Base-by-base conservation (phyloP, 176 grass and related monocot genomes). In the Thinopyrum elongatum region DNA sequence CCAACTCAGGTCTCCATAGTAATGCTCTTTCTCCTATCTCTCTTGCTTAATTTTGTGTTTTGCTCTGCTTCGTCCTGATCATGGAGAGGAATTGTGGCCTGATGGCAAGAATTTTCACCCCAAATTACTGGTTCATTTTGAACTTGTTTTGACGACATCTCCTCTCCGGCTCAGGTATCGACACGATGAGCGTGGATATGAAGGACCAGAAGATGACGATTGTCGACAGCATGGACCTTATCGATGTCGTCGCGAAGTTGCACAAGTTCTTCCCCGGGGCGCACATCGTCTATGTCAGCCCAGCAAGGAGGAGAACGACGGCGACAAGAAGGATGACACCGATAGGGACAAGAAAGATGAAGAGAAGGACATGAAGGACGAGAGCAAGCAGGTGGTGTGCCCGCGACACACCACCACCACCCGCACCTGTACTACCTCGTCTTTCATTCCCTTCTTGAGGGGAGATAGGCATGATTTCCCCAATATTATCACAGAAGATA, bases 271-370 rank as follows among this genome's bases (percentile, higher is more conserved):
- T 87, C 59, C 0, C 27, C 53, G 44, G 75, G 28, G 74, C 70
- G 1, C 1, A 53, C 0, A 84, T 98, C 47, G 2, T 93, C 62
- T 87, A 60, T 21, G 80, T 98, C 26, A 91, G 93, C 1, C 85
- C 87, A 0, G 83, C 89, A 92, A 94, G 83, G 90, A 94, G 13
- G 78, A 92, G 51, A 86, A 93, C 80, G 75, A 77, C 0, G 41
- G 12, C 0, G 41, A 41, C 39, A 88, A 93, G 80, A 93, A 90
- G 81, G 75, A 77, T 0, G 39, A 0, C 10, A 3, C 39, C 39
- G 2, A 42, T 10, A 42, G 2, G 39, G 76, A 44, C 9, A 75
- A 90, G 66, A 73, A 90, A 38, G 74, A 65, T 1, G 41, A 12
- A 22, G 59, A 9, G 16, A 70, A 36, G 67, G n/a, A 25, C 9